Conservation (phyloP, 23 red algal species). For the Porphyridium purpureum region DNA sequence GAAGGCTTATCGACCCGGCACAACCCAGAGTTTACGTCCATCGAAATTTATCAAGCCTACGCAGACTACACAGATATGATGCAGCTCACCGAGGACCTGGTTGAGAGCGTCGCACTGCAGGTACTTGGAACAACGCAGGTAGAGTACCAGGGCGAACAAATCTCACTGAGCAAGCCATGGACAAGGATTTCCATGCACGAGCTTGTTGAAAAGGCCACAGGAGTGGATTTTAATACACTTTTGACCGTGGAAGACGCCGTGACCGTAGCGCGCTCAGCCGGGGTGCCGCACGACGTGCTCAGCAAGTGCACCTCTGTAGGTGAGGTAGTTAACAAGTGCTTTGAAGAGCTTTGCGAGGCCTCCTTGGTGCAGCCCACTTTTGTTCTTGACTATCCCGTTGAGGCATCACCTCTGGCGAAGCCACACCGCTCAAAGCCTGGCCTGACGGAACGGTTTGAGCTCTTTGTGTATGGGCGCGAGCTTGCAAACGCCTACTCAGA, state of each 20-base stretch:
- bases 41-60: constrained; percentile 96
- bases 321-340: constrained; percentile 39
- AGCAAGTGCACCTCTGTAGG: constrained; percentile 35
- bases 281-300: constrained; percentile 1
- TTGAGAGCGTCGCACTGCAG: constrained; percentile 14
- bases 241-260: constrained; percentile 6
- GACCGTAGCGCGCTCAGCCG: constrained; percentile 1
- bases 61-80: constrained; percentile 82
- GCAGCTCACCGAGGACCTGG: constrained; percentile 70
- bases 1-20: constrained; percentile 83
- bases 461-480: constrained; percentile 76
- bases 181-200: constrained; percentile 64
- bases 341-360: constrained; percentile 75
- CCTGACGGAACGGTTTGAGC: constrained; percentile 78
- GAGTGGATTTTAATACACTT: constrained; percentile 30
- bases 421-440: constrained; percentile 54
- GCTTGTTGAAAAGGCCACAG: constrained; percentile 40
- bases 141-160: constrained; percentile 38
- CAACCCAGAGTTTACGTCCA: constrained; percentile 95
- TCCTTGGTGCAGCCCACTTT: constrained; percentile 79
- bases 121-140: constrained; percentile 36
- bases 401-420: constrained; percentile 83
- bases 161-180: constrained; percentile 54
- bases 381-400: constrained; percentile 83
- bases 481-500: constrained; percentile 83